Evolutionary conservation across 352 stramenopile species (phyloP), one percentile per base, ranked within the genome.

Genomic region (Globisporangium abappressorium): DNA sequence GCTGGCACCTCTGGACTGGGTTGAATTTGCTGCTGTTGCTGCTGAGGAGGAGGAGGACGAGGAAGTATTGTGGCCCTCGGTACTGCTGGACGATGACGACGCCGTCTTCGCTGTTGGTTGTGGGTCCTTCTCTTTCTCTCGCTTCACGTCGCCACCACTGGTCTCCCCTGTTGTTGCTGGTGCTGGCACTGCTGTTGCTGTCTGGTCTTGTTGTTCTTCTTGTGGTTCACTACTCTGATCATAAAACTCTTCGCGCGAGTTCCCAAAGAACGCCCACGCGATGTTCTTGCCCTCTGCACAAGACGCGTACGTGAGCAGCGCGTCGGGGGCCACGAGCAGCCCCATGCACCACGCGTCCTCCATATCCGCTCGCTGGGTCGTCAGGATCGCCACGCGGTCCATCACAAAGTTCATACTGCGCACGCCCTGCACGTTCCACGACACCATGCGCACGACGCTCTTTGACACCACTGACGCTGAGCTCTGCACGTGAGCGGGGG

Each of bases 221-320:
- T 62, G 34, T 24, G 65, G 20, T 0, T 20, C 33, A 55, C 46
- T 46, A 55, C 46, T 46, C 26, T n/a, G 57, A 12, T 63, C 58
- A 41, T 33, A 38, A 30, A 75, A 69, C 5, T n/a, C 46, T 20
- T 62, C 61, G 12, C 11, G 20, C 5, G 68, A 38, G 28, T 56
- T 55, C 0, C 74, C 74, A 24, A 80, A 80, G 64, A 72, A 80
- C 41, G 71, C 74, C 71, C 68, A 78, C 47, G 62, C 9, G 11
- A 78, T 33, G 30, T 8, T n/a, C 33, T 61, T 43, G 8, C 20
- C 30, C 30, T 61, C 11, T 11, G 75, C 59, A 22, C 74, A 80
- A 33, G 74, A 65, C 20, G 74, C 74, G 57, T 78, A 72, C 53
- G 74, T 73, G 47, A 80, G 63, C 51, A 80, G 59, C 51, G 71